Conservation (phyloP, 2,329 filamentous ascomycete genomes). For the Aspergillus tubingensis region DNA sequence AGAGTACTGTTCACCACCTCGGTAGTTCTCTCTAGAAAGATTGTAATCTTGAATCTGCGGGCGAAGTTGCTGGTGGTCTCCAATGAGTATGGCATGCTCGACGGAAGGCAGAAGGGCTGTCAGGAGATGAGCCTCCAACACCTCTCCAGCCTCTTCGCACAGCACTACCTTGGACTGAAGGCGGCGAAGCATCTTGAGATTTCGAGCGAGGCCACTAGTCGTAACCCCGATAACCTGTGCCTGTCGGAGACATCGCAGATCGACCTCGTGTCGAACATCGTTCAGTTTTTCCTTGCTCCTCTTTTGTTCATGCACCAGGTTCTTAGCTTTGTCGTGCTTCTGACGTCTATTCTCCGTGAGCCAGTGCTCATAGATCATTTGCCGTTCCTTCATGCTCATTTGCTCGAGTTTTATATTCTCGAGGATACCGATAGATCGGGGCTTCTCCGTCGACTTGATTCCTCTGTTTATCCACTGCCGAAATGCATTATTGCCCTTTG, state of each 20-base stretch:
- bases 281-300: conserved; percentile 18
- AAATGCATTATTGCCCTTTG: conserved; percentile 9
- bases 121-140: conserved; percentile 46
- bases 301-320: conserved; percentile 5
- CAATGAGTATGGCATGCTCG: conserved; percentile 48
- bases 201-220: conserved; percentile 54
- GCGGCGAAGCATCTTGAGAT: conserved; percentile 48
- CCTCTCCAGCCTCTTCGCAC: conserved; percentile 49
- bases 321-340: background rate
- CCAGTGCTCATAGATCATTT: conserved; percentile 34
- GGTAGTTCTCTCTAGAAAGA: conserved; percentile 35
- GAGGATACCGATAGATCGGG: conserved; percentile 14
- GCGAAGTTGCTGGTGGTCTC: conserved; percentile 48
- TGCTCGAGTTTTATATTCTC: conserved; percentile 12
- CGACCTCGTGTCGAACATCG: conserved; percentile 27
- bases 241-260: conserved; percentile 31
- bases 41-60: conserved; percentile 44
- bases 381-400: conserved; percentile 29
- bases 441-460: background rate
- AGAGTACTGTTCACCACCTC: conserved; percentile 40
- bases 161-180: conserved; percentile 45
- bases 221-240: conserved; percentile 58
- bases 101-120: conserved; percentile 44
- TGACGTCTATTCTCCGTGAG: conserved; percentile 14
- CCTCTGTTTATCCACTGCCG: conserved; percentile 25